Evolutionary conservation across 2,329 filamentous ascomycete species (phyloP).

Genomic region (Penicillium sp.): DNA sequence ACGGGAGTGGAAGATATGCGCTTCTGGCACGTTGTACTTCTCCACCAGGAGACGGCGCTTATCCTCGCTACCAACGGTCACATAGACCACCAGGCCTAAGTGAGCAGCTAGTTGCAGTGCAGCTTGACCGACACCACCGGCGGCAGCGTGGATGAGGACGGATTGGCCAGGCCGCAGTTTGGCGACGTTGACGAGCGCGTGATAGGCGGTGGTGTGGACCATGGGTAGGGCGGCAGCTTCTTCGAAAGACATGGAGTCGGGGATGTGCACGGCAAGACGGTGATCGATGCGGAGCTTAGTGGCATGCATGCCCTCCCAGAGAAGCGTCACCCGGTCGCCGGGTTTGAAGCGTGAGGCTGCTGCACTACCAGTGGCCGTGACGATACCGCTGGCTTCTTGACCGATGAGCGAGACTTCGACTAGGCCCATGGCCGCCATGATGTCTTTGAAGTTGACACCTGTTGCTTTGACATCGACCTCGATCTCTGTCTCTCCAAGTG

Average conservation of each 20-base stretch:
- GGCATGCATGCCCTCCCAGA: constrained; percentile 2
- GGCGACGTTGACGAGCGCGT: not conserved
- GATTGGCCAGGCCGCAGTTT: not conserved
- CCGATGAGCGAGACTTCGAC: not conserved
- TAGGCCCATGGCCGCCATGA: constrained; percentile 2
- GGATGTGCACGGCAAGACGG: not conserved
- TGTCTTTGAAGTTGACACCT: constrained; percentile 3
- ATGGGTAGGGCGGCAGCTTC: not conserved
- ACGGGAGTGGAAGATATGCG: not conserved
- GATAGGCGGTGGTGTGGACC: not conserved
- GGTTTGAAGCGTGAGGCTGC: not conserved
- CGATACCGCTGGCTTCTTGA: not conserved
- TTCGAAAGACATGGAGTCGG: not conserved
- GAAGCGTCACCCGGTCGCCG: constrained; percentile 1
- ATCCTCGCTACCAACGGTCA: not conserved
- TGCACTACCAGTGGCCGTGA: not conserved
- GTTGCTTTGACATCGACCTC: constrained; percentile 5
- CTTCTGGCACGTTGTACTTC: not conserved
- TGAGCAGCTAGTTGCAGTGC: not conserved
- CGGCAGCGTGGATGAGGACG: not conserved
- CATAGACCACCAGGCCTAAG: not conserved
- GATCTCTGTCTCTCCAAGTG: not conserved
- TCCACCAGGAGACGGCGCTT: not conserved
- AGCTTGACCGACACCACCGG: constrained; percentile 4
- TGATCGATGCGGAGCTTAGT: not conserved